These are phyloP conservation scores for Pleurotus salmoneostramineus DNA, from an alignment of 768 basidiomycete species.

Conservation along the genomic window DNA sequence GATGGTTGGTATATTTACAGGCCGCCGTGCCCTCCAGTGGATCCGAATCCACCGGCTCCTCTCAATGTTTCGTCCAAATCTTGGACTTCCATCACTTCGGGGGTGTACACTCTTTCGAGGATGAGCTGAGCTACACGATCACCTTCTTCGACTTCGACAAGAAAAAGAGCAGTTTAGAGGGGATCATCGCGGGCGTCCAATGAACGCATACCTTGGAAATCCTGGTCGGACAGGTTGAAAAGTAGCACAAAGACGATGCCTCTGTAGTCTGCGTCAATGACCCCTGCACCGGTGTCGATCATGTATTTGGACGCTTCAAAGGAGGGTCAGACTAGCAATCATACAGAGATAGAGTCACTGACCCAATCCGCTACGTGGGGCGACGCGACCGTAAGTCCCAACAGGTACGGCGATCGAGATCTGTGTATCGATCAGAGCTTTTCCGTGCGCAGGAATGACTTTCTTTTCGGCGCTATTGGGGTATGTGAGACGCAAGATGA, in stretches of 20 bases:
- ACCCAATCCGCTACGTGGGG: conserved; percentile 95
- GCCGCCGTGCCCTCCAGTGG: conserved; percentile 82
- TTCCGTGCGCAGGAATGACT: conserved; percentile 81
- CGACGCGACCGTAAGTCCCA: conserved; percentile 95
- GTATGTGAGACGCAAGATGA: conserved; percentile 4
- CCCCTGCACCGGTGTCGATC: conserved; percentile 97
- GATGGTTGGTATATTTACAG: conserved; percentile 25
- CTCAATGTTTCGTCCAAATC: conserved; percentile 82
- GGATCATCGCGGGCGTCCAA: background rate
- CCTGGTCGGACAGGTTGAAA: conserved; percentile 87
- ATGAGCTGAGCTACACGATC: conserved; percentile 97
- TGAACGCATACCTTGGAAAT: conserved; percentile 68
- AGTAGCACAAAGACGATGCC: conserved; percentile 88
- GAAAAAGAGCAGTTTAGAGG: background rate
- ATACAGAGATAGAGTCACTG: conserved; percentile 17
- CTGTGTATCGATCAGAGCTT: conserved; percentile 88
- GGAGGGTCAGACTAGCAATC: background rate
- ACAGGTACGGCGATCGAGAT: conserved; percentile 90
- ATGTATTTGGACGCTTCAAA: conserved; percentile 87
- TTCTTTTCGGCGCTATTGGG: conserved; percentile 74
- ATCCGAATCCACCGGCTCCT: conserved; percentile 88
- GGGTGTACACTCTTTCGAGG: conserved; percentile 84
- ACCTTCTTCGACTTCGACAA: conserved; percentile 72
- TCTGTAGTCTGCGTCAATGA: conserved; percentile 95
- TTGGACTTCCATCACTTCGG: conserved; percentile 85